A percentile compares a stretch with the other conserved stretches of the same genome.
These are phyloP conservation scores for Carpinus fangiana DNA, from an alignment of 306 rosid genomes.

Conservation along the genomic window DNA sequence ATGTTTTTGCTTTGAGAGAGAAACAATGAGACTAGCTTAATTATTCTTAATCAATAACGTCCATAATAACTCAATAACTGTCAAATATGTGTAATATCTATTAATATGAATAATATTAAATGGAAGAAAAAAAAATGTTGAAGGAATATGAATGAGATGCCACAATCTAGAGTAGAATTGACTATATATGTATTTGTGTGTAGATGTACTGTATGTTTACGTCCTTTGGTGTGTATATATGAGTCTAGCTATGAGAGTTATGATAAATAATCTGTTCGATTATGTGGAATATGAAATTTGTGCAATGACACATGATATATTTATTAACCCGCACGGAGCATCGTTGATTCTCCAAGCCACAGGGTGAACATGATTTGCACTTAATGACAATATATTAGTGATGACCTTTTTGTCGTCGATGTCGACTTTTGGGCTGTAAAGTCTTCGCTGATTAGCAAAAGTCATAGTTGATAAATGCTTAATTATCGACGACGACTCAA, in stretches of 20 bases:
- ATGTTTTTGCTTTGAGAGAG: not conserved
- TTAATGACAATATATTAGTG: no score
- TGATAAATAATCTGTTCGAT: not conserved
- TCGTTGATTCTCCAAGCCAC: not conserved
- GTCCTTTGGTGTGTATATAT: not conserved
- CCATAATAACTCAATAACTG: not conserved
- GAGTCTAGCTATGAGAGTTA: not conserved
- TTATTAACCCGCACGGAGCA: not conserved
- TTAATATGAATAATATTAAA: not conserved
- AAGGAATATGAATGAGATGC: not conserved
- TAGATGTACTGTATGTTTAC: no score
- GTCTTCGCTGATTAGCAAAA: no score
- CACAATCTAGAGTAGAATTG: no score
- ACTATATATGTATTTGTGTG: not conserved
- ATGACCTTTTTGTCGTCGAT: no score
- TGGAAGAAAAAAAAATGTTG: no score
- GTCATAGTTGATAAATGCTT: no score
- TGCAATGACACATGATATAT: not conserved
- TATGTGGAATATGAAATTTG: not conserved
- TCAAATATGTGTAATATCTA: not conserved
- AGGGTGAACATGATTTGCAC: not conserved
- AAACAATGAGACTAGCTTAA: not conserved
- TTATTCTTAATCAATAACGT: no score
- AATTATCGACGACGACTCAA: no score
- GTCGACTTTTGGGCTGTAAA: no score